Conservation (phyloP, 495 filamentous ascomycete genomes). For the Penicillium robsamsonii region DNA sequence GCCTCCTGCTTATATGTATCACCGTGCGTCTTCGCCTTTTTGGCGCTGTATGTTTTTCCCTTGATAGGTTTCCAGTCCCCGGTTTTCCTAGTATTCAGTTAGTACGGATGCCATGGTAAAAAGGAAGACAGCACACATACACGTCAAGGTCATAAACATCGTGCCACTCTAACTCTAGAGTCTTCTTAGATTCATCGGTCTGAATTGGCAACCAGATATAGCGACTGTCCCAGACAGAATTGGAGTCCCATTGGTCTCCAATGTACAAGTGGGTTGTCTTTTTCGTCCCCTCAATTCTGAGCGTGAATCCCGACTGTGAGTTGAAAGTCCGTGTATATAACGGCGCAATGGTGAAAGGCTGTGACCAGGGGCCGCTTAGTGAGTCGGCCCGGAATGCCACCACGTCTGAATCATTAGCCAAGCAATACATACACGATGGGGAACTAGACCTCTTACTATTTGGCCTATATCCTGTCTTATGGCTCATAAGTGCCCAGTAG, state of each 20-base stretch:
- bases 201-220: slow-evolving; percentile 53
- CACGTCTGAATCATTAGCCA: slow-evolving; percentile 17
- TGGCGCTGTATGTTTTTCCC: slow-evolving; percentile 40
- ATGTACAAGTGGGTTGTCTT: slow-evolving; percentile 53
- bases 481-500: slow-evolving; percentile 31
- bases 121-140: slow-evolving; percentile 4
- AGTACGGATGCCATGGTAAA: not conserved
- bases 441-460: slow-evolving; percentile 19
- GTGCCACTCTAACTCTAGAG: slow-evolving; percentile 23
- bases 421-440: not conserved
- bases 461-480: slow-evolving; percentile 29
- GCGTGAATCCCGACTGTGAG: slow-evolving; percentile 51
- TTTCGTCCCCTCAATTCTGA: slow-evolving; percentile 43
- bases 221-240: slow-evolving; percentile 50
- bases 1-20: slow-evolving; percentile 44
- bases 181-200: slow-evolving; percentile 30
- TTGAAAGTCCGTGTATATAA: slow-evolving; percentile 50
- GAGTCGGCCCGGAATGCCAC: slow-evolving; percentile 32
- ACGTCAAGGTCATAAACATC: slow-evolving; percentile 30
- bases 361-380: slow-evolving; percentile 50
- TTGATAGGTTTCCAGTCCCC: slow-evolving; percentile 42
- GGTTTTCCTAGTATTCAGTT: slow-evolving; percentile 33
- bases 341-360: slow-evolving; percentile 48
- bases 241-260: slow-evolving; percentile 53
- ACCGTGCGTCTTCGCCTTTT: slow-evolving; percentile 39